phyloP scores from a whole-genome alignment of 495 filamentous ascomycete species.

The Talaromyces stipitatus region DNA sequence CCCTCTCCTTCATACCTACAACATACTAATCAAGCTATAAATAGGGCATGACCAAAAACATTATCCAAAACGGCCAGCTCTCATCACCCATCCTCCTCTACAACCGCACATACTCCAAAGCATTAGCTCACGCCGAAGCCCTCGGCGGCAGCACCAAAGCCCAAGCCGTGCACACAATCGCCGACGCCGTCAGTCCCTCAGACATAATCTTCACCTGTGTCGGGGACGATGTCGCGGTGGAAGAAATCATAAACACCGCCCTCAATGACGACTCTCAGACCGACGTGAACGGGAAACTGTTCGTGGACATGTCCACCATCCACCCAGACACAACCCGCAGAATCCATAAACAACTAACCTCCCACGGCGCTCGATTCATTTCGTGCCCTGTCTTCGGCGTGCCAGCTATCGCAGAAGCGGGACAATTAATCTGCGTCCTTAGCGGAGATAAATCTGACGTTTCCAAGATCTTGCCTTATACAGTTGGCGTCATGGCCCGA shows the following conservation, averaged over 20 bases:
- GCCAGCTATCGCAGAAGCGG: conserved; percentile 68
- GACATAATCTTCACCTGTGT: conserved; percentile 83
- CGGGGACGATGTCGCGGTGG: conserved; percentile 68
- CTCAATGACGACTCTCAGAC: conserved; percentile 31
- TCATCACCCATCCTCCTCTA: conserved; percentile 62
- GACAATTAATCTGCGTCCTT: conserved; percentile 67
- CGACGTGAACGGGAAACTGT: conserved; percentile 60
- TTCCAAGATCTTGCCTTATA: conserved; percentile 61
- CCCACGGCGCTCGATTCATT: conserved; percentile 62
- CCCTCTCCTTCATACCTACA: neutral
- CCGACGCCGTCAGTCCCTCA: conserved; percentile 56
- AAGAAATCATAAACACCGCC: conserved; percentile 43
- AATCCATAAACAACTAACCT: conserved; percentile 46
- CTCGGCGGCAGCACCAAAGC: conserved; percentile 48
- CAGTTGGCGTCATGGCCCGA: conserved; percentile 68
- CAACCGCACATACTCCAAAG: conserved; percentile 65
- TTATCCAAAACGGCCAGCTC: conserved; percentile 68
- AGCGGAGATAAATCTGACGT: conserved; percentile 58
- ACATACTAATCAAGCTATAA: neutral
- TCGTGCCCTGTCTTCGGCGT: conserved; percentile 79
- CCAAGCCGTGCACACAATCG: conserved; percentile 50
- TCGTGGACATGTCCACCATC: conserved; percentile 84
- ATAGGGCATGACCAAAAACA: conserved; percentile 81
- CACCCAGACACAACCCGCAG: conserved; percentile 72
- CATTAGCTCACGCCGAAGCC: conserved; percentile 45